phyloP scores from a whole-genome alignment of 768 basidiomycete species.

The Tulasnella sp. region DNA sequence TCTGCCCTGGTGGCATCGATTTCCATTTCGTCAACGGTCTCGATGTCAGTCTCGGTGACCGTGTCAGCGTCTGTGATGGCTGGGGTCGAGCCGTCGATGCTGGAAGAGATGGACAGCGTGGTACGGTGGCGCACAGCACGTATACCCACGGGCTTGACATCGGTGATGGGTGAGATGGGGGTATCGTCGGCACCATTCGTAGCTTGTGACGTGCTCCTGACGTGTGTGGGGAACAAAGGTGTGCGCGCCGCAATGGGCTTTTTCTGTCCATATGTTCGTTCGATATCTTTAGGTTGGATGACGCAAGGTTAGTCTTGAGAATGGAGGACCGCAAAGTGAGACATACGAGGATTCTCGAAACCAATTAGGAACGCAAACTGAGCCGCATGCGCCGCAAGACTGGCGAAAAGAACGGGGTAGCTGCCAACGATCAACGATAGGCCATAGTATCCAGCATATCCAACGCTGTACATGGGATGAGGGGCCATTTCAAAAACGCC shows the following conservation, averaged over 20 bases:
- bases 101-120: constrained; percentile 16
- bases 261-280: constrained; percentile 83
- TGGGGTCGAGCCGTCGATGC: constrained; percentile 36
- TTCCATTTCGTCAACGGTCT: neutral
- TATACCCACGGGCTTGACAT: neutral
- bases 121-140: neutral
- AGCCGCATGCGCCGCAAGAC: constrained; percentile 85
- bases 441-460: constrained; percentile 95
- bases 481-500: constrained; percentile 93
- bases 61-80: constrained; percentile 57
- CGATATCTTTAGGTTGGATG: constrained; percentile 52
- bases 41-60: constrained; percentile 50
- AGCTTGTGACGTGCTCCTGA: neutral
- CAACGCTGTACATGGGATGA: constrained; percentile 93
- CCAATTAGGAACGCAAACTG: constrained; percentile 93
- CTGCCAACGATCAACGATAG: constrained; percentile 82
- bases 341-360: constrained; percentile 95
- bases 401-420: constrained; percentile 83
- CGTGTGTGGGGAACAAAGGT: constrained; percentile 31
- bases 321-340: neutral
- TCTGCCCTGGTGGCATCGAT: neutral
- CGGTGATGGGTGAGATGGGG: constrained; percentile 1
- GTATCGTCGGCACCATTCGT: neutral
- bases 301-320: constrained; percentile 4
- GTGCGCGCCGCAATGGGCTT: constrained; percentile 80